Evolutionary conservation across 1,284 basidiomycete species (phyloP).

Genomic region (Puccinia polysora): DNA sequence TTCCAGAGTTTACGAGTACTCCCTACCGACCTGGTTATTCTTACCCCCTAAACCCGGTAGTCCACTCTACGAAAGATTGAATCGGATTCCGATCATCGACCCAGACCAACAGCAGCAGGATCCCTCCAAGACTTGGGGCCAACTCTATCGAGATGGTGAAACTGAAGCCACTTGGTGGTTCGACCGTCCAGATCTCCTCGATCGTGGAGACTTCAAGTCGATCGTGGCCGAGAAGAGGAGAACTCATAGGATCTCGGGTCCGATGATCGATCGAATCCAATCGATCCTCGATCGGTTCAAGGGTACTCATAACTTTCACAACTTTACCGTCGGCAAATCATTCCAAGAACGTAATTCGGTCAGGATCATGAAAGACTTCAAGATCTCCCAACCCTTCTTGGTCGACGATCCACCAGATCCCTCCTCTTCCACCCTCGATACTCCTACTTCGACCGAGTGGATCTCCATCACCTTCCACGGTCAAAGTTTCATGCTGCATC

Average conservation of each 20-base stretch:
- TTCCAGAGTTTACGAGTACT: slow-evolving; percentile 93
- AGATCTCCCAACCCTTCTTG: slow-evolving; percentile 58
- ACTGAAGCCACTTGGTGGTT: slow-evolving; percentile 54
- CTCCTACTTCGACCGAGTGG: slow-evolving; percentile 76
- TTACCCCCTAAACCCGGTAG: slow-evolving; percentile 80
- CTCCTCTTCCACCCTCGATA: slow-evolving; percentile 59
- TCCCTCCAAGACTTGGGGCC: background rate
- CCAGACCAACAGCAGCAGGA: background rate
- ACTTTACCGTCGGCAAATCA: slow-evolving; percentile 86
- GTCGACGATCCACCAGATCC: background rate
- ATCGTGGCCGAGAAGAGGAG: slow-evolving; percentile 57
- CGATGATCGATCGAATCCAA: slow-evolving; percentile 62
- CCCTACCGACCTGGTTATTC: slow-evolving; percentile 88
- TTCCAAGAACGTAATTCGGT: slow-evolving; percentile 75
- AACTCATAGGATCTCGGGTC: slow-evolving; percentile 63
- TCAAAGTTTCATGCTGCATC: slow-evolving; percentile 98
- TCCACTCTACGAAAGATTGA: slow-evolving; percentile 58
- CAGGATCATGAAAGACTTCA: slow-evolving; percentile 77
- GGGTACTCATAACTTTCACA: slow-evolving; percentile 83
- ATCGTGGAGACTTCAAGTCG: slow-evolving; percentile 46
- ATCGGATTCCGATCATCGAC: background rate
- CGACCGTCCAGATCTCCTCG: slow-evolving; percentile 49
- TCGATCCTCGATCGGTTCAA: slow-evolving; percentile 64
- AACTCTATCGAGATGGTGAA: background rate
- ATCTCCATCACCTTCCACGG: slow-evolving; percentile 88